phyloP scores from a whole-genome alignment of 2,329 filamentous ascomycete species.

The Sclerotinia nivalis region DNA sequence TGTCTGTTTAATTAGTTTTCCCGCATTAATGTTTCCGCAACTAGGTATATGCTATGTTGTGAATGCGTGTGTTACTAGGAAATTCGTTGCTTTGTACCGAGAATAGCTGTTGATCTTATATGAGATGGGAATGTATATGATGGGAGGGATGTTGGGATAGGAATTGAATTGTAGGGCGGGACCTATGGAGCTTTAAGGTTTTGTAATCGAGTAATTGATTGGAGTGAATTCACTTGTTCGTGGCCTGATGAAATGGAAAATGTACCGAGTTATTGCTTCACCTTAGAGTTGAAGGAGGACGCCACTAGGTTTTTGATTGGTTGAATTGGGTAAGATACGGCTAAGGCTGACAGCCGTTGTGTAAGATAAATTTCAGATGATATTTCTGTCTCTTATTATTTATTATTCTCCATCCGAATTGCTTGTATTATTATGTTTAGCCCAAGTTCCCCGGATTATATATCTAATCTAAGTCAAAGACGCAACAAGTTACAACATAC shows the following conservation, averaged over 20 bases:
- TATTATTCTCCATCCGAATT: too few relatives aligned
- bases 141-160: background rate
- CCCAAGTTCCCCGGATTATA: background rate
- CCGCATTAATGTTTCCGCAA: conserved; percentile 8
- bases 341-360: conserved; percentile 3
- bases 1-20: background rate
- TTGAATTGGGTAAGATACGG: background rate
- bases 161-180: background rate
- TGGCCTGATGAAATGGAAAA: conserved; percentile 6
- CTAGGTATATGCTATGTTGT: background rate
- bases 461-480: background rate
- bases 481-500: background rate
- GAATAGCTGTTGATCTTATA: background rate
- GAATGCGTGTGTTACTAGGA: background rate
- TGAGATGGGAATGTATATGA: background rate
- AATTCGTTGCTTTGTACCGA: background rate
- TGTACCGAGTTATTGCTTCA: background rate
- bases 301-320: background rate
- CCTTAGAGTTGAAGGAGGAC: background rate
- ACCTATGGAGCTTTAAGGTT: background rate
- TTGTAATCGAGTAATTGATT: background rate
- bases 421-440: too few relatives aligned
- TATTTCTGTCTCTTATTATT: too few relatives aligned
- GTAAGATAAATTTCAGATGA: background rate
- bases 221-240: background rate